Percentiles rank a stretch among this genome's conserved stretches.
Evolutionary conservation across 2,329 filamentous ascomycete species (phyloP).

Genomic region (Pseudocercospora fuligena): DNA sequence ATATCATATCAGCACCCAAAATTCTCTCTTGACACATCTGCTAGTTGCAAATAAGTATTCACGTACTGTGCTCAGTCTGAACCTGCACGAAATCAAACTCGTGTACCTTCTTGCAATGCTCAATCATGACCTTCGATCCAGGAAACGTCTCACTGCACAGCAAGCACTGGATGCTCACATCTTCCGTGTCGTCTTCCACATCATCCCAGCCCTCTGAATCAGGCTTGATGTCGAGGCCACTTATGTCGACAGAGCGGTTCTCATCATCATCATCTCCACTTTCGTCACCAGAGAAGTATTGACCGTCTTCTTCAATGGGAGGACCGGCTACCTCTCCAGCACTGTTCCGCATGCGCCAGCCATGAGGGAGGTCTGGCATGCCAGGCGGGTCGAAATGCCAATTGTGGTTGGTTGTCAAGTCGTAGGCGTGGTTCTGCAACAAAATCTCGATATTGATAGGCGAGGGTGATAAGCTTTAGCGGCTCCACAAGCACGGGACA

Average conservation of each 20-base stretch:
- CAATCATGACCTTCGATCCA: slow-evolving; percentile 42
- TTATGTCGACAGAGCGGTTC: slow-evolving; percentile 23
- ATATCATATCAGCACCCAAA: background rate
- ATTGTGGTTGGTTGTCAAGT: background rate
- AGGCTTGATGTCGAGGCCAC: slow-evolving; percentile 36
- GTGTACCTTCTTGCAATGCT: slow-evolving; percentile 44
- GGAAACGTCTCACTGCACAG: slow-evolving; percentile 45
- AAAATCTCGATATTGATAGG: slow-evolving; percentile 6
- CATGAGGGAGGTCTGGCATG: slow-evolving; percentile 33
- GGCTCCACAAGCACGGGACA: background rate
- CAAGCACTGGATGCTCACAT: slow-evolving; percentile 46
- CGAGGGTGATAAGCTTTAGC: slow-evolving; percentile 15
- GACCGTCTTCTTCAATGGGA: slow-evolving; percentile 31
- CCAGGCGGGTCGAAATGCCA: slow-evolving; percentile 2
- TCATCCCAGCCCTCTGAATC: slow-evolving; percentile 53
- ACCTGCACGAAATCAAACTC: slow-evolving; percentile 47
- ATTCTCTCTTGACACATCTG: background rate
- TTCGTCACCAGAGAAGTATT: slow-evolving; percentile 28
- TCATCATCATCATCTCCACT: slow-evolving; percentile 24
- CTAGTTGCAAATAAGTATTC: background rate
- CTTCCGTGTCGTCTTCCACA: slow-evolving; percentile 47
- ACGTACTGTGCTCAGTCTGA: slow-evolving; percentile 44
- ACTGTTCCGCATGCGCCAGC: slow-evolving; percentile 34
- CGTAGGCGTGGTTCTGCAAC: background rate
- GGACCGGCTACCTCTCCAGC: slow-evolving; percentile 30